phyloP scores from a whole-genome alignment of 129 eudicot genomes.

The Saposhnikovia divaricata region DNA sequence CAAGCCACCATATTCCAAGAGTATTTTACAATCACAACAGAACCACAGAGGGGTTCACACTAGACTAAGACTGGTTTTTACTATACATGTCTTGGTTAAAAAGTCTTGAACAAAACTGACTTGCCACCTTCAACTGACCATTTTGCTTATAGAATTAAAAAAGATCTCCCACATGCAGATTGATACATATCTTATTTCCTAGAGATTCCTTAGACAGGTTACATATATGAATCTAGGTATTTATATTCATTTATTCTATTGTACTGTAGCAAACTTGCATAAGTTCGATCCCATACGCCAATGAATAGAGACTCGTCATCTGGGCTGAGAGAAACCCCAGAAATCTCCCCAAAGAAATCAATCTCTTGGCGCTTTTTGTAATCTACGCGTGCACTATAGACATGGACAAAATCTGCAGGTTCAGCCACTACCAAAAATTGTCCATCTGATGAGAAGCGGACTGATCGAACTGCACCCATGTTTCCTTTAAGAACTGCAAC shows the following conservation, averaged over 20 bases:
- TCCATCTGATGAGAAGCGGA: slow-evolving; percentile 74
- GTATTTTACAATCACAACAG: slow-evolving; percentile 2
- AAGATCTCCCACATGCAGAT: background rate
- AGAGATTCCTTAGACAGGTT: slow-evolving; percentile 1
- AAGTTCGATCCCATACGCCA: slow-evolving; percentile 87
- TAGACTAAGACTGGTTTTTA: background rate
- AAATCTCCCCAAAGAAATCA: slow-evolving; percentile 84
- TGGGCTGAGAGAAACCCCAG: slow-evolving; percentile 77
- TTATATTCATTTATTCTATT: slow-evolving; percentile 35
- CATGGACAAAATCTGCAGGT: slow-evolving; percentile 88
- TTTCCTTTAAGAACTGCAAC: slow-evolving; percentile 64
- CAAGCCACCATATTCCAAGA: background rate
- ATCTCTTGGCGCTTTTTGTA: slow-evolving; percentile 59
- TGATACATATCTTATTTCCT: slow-evolving; percentile 1
- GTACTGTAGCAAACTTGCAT: slow-evolving; percentile 73
- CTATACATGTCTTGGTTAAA: background rate
- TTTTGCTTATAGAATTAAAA: background rate
- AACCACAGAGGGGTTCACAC: background rate
- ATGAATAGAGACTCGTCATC: slow-evolving; percentile 60
- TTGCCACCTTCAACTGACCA: background rate
- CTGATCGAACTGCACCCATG: slow-evolving; percentile 76
- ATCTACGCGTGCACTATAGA: slow-evolving; percentile 33
- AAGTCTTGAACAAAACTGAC: slow-evolving; percentile 1
- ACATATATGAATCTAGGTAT: slow-evolving; percentile 57
- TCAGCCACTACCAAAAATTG: slow-evolving; percentile 70